phyloP scores from a whole-genome alignment of 768 basidiomycete species.

The Neoboletus subvelutipes region DNA sequence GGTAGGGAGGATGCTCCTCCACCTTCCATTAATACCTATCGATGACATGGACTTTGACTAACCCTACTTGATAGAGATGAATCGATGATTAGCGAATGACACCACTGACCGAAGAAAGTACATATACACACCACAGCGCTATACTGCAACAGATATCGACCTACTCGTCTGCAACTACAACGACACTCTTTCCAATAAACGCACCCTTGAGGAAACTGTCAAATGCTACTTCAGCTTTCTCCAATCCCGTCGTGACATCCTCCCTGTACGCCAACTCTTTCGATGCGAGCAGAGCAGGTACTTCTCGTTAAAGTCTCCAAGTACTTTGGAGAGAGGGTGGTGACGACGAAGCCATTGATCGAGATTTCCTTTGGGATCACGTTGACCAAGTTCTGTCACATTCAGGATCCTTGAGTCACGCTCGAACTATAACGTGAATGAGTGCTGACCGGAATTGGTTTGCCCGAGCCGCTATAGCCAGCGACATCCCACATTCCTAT shows the following conservation, averaged over 20 bases:
- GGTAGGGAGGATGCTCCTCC: too few species aligned
- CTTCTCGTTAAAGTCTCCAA: slow-evolving; percentile 39
- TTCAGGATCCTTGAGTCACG: background rate
- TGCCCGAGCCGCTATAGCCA: background rate
- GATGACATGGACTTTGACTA: too few species aligned
- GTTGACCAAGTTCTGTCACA: slow-evolving; percentile 35
- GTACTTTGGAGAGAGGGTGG: slow-evolving; percentile 33
- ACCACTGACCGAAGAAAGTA: background rate
- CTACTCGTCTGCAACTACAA: slow-evolving; percentile 6
- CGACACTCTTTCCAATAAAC: slow-evolving; percentile 8
- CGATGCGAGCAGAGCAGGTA: slow-evolving; percentile 41
- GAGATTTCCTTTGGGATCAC: slow-evolving; percentile 42
- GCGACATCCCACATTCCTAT: slow-evolving; percentile 35
- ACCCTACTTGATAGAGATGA: background rate
- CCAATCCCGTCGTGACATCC: slow-evolving; percentile 45
- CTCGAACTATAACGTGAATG: background rate
- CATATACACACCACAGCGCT: background rate
- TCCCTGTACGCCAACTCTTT: slow-evolving; percentile 51
- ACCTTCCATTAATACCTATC: too few species aligned
- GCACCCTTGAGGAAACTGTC: slow-evolving; percentile 8
- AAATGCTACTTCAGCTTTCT: slow-evolving; percentile 22
- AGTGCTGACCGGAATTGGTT: slow-evolving; percentile 1
- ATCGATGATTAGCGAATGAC: background rate
- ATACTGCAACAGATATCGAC: background rate
- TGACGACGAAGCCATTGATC: slow-evolving; percentile 46